A percentile compares a stretch with the other conserved stretches of the same genome.
phyloP scores from a whole-genome alignment of 495 filamentous ascomycete genomes.

The Penicillium bovifimosum region DNA sequence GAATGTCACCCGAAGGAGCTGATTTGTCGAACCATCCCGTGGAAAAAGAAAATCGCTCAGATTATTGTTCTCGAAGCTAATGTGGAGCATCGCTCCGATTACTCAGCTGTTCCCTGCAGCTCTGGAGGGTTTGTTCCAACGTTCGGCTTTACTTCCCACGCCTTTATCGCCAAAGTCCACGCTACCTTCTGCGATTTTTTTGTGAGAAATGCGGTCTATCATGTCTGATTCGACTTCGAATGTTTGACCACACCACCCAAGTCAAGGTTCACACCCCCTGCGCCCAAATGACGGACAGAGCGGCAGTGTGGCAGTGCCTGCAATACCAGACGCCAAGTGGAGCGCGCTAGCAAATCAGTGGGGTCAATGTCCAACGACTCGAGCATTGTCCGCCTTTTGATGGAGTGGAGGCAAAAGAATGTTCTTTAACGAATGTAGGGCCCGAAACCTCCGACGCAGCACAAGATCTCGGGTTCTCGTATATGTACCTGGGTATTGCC shows the following conservation, averaged over 20 bases:
- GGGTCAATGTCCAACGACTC: conserved; percentile 19
- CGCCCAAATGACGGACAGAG: conserved; percentile 33
- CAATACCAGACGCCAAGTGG: conserved; percentile 30
- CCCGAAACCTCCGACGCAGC: conserved; percentile 11
- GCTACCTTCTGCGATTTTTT: not conserved
- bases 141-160: not conserved
- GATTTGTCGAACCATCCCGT: not conserved
- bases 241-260: not conserved
- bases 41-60: not conserved
- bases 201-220: not conserved
- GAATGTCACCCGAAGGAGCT: not conserved
- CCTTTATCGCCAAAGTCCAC: not conserved
- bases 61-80: conserved; percentile 7
- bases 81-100: not conserved
- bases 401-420: conserved; percentile 26
- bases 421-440: conserved; percentile 17
- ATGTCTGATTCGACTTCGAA: not conserved
- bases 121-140: conserved; percentile 7
- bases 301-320: conserved; percentile 45
- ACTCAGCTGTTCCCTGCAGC: conserved; percentile 5
- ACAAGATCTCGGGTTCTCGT: conserved; percentile 2
- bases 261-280: conserved; percentile 4
- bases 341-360: conserved; percentile 26
- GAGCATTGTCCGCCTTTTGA: conserved; percentile 17
- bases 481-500: not conserved